Evolutionary conservation across 2,329 filamentous ascomycete species (phyloP), one percentile per base, ranked within the genome.

Genomic region (Aspergillus sp.): DNA sequence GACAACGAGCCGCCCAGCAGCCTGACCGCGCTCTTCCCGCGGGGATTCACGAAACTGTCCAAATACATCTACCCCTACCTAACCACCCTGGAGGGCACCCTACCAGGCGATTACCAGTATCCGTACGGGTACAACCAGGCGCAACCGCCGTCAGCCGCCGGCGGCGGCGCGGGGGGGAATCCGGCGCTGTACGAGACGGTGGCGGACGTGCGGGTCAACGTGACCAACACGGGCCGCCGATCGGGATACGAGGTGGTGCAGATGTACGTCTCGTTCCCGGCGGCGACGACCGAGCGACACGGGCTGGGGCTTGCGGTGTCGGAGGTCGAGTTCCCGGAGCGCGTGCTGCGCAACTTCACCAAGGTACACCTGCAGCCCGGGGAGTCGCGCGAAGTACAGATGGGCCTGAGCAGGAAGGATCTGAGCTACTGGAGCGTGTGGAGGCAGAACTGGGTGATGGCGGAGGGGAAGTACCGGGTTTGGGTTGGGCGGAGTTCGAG

Each of bases 21-120:
- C 3, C 55, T 65, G n/a, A 68, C 71, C 8, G 73, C 70, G 0
- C 55, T 83, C 1, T 80, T 78, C 50, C 82, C 82, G 0, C 33
- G 58, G 0, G 69, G 62, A 4, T 74, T 84, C 50, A 65, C 68
- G n/a, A 69, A 65, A 29, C 60, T 86, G 0, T 64, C 71, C 33
- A 82, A 81, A 47, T 85, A 80, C 55, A 71, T 86, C 34, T 86
- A 86, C 51, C 80, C 82, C 0, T 86, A 83, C 54, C 66, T 85
- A 15, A 55, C 67, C 5, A 66, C 60, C 0, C 50, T 66, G 7
- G 64, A 71, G 10, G 68, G 71, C 5, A 63, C 70, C 13, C 55
- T 61, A 39, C 55, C 55, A 6, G 63, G 48, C 6, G 48, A 43
- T 24, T 71, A 67, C 42, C 60, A 54, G 15, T 80, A 72, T 46